Conservation (phyloP, 2,329 filamentous ascomycete species). For the Xylariaceae sp. region DNA sequence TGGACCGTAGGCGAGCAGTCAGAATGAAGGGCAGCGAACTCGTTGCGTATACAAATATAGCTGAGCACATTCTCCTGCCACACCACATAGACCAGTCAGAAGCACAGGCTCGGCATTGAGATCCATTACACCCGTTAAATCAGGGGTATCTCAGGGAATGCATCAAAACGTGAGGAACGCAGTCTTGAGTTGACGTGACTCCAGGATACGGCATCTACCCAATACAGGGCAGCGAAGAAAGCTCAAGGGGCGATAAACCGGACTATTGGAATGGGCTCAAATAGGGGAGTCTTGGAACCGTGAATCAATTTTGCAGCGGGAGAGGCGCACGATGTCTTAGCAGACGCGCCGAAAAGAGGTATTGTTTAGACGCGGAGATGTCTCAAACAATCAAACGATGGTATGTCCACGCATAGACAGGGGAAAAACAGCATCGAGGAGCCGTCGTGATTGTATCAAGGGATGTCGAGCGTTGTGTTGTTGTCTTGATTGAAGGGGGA, state of each 20-base stretch:
- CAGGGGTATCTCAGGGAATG: slow-evolving; percentile 4
- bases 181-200: neutral
- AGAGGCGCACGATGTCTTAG: slow-evolving; percentile 7
- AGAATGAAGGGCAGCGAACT: neutral
- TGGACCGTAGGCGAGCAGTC: too few relatives aligned
- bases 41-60: neutral
- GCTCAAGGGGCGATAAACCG: neutral
- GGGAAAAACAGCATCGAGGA: slow-evolving; percentile 3
- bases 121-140: neutral
- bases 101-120: neutral
- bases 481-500: neutral
- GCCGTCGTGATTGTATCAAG: neutral
- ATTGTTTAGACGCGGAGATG: slow-evolving; percentile 2
- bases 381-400: slow-evolving; percentile 12
- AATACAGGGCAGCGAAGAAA: neutral
- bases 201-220: neutral
- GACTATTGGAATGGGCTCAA: slow-evolving; percentile 13
- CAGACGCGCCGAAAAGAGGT: neutral
- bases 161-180: neutral
- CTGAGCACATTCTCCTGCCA: neutral
- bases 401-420: slow-evolving; percentile 4
- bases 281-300: slow-evolving; percentile 3
- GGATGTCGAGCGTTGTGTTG: neutral
- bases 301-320: slow-evolving; percentile 5
- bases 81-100: too few relatives aligned